Conservation (phyloP, 192 early-diverging fungal genomes). For the Podila clonocystis region DNA sequence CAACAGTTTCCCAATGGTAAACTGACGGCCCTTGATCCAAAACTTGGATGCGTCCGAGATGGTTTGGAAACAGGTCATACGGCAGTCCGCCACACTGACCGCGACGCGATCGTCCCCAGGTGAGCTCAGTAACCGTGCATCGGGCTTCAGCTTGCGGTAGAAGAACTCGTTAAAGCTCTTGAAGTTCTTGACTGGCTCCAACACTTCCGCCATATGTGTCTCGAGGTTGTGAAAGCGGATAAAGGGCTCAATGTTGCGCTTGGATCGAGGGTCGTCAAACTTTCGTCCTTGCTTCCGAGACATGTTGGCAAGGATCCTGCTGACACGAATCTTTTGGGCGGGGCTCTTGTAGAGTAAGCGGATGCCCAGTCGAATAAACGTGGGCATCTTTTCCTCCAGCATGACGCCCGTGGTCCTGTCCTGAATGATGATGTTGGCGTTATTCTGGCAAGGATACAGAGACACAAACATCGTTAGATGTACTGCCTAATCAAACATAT, state of each 20-base stretch:
- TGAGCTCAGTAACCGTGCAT: constrained; percentile 57
- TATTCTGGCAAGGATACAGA: constrained; percentile 44
- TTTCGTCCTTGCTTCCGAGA: constrained; percentile 77
- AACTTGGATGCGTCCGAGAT: constrained; percentile 70
- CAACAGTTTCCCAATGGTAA: constrained; percentile 71
- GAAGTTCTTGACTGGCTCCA: constrained; percentile 73
- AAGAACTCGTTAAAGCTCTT: constrained; percentile 89
- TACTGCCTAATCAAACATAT: neutral
- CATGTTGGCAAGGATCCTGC: constrained; percentile 59
- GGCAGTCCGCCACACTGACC: constrained; percentile 81
- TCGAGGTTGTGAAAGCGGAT: constrained; percentile 77
- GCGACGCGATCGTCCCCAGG: constrained; percentile 63
- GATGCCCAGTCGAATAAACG: constrained; percentile 82
- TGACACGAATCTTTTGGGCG: constrained; percentile 55
- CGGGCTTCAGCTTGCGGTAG: constrained; percentile 79
- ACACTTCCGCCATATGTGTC: constrained; percentile 66
- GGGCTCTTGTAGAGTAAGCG: constrained; percentile 77
- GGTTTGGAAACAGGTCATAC: constrained; percentile 73
- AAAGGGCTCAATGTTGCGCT: constrained; percentile 75
- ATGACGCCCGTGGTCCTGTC: constrained; percentile 74
- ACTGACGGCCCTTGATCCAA: constrained; percentile 86
- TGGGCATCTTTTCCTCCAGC: constrained; percentile 80
- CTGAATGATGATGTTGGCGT: constrained; percentile 82
- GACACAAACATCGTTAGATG: neutral
- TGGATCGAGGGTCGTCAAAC: constrained; percentile 74